Evolutionary conservation across 176 grass and related monocot species (phyloP).

Genomic region (Oryza rufipogon): DNA sequence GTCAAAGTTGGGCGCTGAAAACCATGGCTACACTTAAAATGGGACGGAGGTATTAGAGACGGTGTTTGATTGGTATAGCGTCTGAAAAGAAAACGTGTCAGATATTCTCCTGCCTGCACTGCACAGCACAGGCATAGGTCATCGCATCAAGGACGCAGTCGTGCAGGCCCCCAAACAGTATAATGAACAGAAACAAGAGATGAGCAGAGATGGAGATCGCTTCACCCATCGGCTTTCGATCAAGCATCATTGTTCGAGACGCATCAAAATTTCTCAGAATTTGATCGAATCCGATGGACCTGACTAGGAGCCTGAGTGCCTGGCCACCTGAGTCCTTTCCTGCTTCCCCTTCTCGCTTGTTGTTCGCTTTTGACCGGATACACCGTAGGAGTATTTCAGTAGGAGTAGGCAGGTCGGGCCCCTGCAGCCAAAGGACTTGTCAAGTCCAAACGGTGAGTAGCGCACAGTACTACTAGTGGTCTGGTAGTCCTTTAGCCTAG

Average conservation of each 20-base stretch:
- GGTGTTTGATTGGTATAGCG: not conserved
- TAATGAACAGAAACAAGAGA: no score
- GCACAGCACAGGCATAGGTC: not conserved
- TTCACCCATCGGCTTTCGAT: not conserved
- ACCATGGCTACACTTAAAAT: no score
- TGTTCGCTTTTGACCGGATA: slow-evolving; percentile 53
- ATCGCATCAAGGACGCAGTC: slow-evolving; percentile 34
- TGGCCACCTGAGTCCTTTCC: slow-evolving; percentile 43
- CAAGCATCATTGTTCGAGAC: slow-evolving; percentile 37
- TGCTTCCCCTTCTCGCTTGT: slow-evolving; percentile 26
- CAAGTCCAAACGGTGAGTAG: slow-evolving; percentile 7
- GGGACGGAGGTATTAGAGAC: not conserved
- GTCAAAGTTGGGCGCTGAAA: no score
- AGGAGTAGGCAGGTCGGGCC: not conserved
- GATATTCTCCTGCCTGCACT: slow-evolving; percentile 64
- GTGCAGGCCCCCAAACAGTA: not conserved
- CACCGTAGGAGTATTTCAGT: no score
- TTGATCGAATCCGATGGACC: slow-evolving; percentile 48
- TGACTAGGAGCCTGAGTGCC: slow-evolving; percentile 26
- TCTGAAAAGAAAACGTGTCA: slow-evolving; percentile 45
- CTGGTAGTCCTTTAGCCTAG: no score
- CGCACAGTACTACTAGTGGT: not conserved
- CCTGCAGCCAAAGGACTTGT: slow-evolving; percentile 7
- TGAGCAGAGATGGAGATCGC: not conserved
- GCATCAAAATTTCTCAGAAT: not conserved